Evolutionary conservation across 2,329 filamentous ascomycete species (phyloP), one percentile per base, ranked within the genome.

Genomic region (Talaromyces sp.): DNA sequence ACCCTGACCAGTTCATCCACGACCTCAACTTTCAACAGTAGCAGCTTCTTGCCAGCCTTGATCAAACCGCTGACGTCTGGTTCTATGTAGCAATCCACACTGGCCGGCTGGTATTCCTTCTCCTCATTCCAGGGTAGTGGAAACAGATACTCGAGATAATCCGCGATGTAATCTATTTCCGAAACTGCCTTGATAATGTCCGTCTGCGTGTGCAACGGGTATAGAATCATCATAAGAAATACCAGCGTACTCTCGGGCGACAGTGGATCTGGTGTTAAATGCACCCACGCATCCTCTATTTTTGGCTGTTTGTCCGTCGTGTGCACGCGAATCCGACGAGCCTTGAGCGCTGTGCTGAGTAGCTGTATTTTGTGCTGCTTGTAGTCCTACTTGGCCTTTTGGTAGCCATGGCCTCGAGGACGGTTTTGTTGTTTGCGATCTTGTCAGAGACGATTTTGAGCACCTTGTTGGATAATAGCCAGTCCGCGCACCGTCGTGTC

Each of bases 111-210:
- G 74, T 96, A 97, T 68, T 86, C 86, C 1, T 82, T 76, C 62
- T 82, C 78, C 14, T 74, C 70, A 68, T 98, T 95, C 95, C 95
- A 99, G 13, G 92, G 91, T 68, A 92, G 75, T 2, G 93, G 93
- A 61, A 99, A 85, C 10, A 98, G 88, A 69, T 97, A 96, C 3
- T 82, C 81, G 55, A 99, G 80, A 74, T 97, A 93, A 65, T 93
- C 87, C 8, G 81, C 82, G 29, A 97, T 79, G 17, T 82, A 83
- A 67, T 95, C 87, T 62, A 82, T 85, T 80, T 98, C 95, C 57
- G 82, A 82, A 68, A 96, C 95, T 0, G 85, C 85, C 78, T 96
- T 96, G 75, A 99, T 84, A 68, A 99, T 95, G 74, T 99, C 95
- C 1, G 86, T 89, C 79, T 98, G 87, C 53, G 89, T 81, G 63